Conservation (phyloP, 176 grass and related monocot species). For the Cymbopogon citratus region DNA sequence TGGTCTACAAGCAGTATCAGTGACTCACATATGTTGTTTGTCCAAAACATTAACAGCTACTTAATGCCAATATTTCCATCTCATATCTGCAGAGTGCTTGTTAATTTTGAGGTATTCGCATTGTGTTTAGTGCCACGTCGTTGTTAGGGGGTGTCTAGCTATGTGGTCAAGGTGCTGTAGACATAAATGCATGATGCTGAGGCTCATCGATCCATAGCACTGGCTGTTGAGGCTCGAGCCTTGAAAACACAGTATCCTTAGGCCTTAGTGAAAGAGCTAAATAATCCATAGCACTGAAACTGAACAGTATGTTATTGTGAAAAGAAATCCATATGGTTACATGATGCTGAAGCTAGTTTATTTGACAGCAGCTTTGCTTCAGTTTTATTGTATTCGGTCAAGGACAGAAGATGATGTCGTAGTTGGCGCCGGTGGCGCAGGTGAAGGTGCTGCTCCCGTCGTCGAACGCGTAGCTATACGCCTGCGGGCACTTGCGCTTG, state of each 20-base stretch:
- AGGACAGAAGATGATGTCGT: conserved; percentile 56
- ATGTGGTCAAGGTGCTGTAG: background rate
- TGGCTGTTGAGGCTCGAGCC: background rate
- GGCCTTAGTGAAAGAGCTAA: background rate
- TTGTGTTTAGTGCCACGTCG: background rate
- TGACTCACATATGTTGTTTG: background rate
- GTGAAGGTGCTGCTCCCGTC: conserved; percentile 62
- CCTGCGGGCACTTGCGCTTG: conserved; percentile 48
- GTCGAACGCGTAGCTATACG: conserved; percentile 69
- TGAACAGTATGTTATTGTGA: background rate
- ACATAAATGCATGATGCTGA: too few relatives aligned
- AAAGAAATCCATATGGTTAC: background rate
- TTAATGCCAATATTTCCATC: background rate
- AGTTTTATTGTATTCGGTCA: background rate
- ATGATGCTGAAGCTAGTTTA: background rate
- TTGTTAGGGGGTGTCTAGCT: background rate
- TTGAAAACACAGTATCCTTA: background rate
- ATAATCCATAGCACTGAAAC: background rate
- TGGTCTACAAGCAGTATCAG: background rate
- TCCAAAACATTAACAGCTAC: background rate
- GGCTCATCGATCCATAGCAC: background rate
- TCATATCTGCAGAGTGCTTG: background rate
- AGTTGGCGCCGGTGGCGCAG: conserved; percentile 46
- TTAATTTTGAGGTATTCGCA: background rate
- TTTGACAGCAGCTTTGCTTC: background rate